Base-by-base conservation (phyloP, 345 rosid genomes). In the Hypericum androsaemum region DNA sequence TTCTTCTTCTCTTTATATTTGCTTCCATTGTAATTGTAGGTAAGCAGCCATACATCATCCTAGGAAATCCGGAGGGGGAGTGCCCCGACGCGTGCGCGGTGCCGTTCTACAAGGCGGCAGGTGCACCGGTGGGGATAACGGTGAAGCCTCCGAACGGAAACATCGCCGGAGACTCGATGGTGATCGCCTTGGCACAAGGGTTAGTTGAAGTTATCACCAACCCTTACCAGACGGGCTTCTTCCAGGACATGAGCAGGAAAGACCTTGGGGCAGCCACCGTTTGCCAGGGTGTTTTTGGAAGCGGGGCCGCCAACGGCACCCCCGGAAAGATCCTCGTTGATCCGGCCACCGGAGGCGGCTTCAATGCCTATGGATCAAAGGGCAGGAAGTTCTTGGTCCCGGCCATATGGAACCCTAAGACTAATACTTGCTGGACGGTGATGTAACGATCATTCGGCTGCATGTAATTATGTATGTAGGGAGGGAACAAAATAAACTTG, bases 1-100 rank as follows among this genome's bases (percentile, higher is more conserved):
- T n/a, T n/a, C n/a, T n/a, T n/a, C n/a, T n/a, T n/a, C 1, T 22
- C 4, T 22, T 22, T 22, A 22, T 22, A 22, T 22, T 22, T 22
- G 32, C 4, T 22, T 22, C 32, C 32, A 4, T 22, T 1, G 32
- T 22, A 22, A 22, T 43, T 39, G 11, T 12, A 66, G 74, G 49
- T 3, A 41, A 32, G 10, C 60, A 56, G n/a, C 79, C 81, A 7
- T 83, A 67, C 64, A 56, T 87, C 16, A 9, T 77, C 32, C 80
- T 81, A 2, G 86, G 86, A 12, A 59, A 87, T 52, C 84, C 92
- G 32, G 77, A 67, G 64, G 51, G 12, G 5, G 80, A 76, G 63
- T 87, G 92, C 65, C 92, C 92, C 0, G 89, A 77, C 16, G 59
- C 61, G 6, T 87, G 96, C 39, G 84, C 74, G 0, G 83, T 88